Base-by-base conservation (phyloP, 1,139 yeast species). In the Arxiozyma heterogenica region DNA sequence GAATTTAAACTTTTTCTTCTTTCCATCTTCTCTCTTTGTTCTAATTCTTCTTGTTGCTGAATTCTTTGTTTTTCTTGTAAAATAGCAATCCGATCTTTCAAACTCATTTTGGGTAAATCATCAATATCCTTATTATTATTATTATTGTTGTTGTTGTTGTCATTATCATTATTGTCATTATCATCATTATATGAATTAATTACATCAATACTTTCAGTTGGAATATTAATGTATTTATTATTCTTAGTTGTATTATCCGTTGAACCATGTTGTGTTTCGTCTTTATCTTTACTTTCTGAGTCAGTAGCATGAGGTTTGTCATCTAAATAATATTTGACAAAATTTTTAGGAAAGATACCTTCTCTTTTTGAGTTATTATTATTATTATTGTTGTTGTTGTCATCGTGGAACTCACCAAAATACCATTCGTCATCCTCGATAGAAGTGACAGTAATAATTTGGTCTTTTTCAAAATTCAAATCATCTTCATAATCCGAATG, bases 381-480 rank as follows among this genome's bases (percentile, higher is more conserved):
- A 34, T n/a, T 34, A 18, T 17, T 38, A 50, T 58, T 61, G 12
- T 58, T 61, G 12, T 80, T 79, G 30, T n/a, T 34, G 17, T 17
- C 27, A 50, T 78, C 82, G 21, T 72, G 73, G 61, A 77, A 84
- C 17, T 76, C 73, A 1, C 98, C 98, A 46, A 79, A 74, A 65
- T 80, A 86, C 98, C 98, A 93, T 59, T 91, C 96, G 9, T 81
- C 95, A 65, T 90, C 97, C 63, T 89, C 96, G 56, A 86, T 75
- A 34, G 79, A 81, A 3, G 83, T 81, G 22, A 93, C 96, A 7
- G 82, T 79, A 58, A 93, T 84, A 47, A 78, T 61, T 66, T 86
- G 89, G 21, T 86, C 93, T 6, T 75, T 79, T 1, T 70, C 69
- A 62, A 93, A 90, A 43, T 79, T 74, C 67, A 93, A 77, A 69